Base-by-base conservation (phyloP, 2,329 filamentous ascomycete species). In the Aspergillus luchuensis region DNA sequence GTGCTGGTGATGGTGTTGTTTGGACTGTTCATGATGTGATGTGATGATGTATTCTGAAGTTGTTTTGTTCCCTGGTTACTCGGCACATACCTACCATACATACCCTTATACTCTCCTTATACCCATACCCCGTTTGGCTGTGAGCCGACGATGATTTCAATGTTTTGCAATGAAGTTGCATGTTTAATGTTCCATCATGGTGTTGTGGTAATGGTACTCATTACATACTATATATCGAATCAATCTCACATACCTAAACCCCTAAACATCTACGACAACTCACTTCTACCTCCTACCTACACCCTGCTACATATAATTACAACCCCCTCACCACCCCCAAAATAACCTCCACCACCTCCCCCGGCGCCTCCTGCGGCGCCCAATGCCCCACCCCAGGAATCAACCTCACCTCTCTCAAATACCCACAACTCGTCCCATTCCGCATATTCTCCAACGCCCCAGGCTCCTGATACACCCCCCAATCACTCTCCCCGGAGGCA, bases 401-500 rank as follows among this genome's bases (percentile, higher is more conserved):
- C 17, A 87, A 74, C 53, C 70, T 81, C 36, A 78, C 72, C 0
- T 84, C 84, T 53, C 78, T 78, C 68, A 86, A 89, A 60, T 82
- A 80, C 25, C 73, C 76, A 63, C 85, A 88, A 0, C 78, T 78
- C 7, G 79, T 74, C n/a, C 68, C 67, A 33, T 68, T 59, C 19
- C 56, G 77, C 72, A 87, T 84, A 28, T 79, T 80, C 69, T 90
- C 85, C 4, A 91, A 70, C 0, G 82, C 86, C 0, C 86, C 86
- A 0, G 87, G 87, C 65, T 88, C 82, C 70, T 91, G 88, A 69
- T 85, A 88, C 33, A 85, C 89, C 0, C 87, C 88, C 88, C 88
- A 90, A 64, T 91, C 89, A 59, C 81, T 74, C 49, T 78, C 79
- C 0, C 88, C 88, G 25, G 82, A 83, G n/a, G 91, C 81, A 66